These are phyloP conservation scores for Chenopodium quinoa DNA, from an alignment of 148 eudicot genomes.

Conservation along the genomic window DNA sequence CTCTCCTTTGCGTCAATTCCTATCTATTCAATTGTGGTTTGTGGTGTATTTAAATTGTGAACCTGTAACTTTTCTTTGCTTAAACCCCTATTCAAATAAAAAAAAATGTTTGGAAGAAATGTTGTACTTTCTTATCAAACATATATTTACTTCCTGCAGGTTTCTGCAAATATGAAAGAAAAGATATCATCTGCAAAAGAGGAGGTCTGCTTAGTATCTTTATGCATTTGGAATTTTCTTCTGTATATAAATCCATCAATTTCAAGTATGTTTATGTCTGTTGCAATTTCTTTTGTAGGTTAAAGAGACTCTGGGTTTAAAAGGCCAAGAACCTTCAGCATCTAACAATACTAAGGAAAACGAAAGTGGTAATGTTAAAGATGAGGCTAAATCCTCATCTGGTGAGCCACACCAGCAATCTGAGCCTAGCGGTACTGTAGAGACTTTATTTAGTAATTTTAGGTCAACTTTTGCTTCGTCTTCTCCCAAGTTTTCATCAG, in stretches of 20 bases:
- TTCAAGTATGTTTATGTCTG: slow-evolving; percentile 9
- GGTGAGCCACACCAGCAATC: slow-evolving; percentile 57
- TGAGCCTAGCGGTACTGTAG: slow-evolving; percentile 42
- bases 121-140: neutral
- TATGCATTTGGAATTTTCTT: neutral
- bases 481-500: slow-evolving; percentile 65
- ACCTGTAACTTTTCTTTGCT: neutral
- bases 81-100: neutral
- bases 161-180: slow-evolving; percentile 73
- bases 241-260: neutral
- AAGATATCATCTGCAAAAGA: slow-evolving; percentile 78
- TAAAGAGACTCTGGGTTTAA: slow-evolving; percentile 59
- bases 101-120: neutral
- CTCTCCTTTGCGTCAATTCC: neutral
- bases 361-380: slow-evolving; percentile 25
- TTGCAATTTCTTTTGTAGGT: slow-evolving; percentile 41
- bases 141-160: slow-evolving; percentile 37
- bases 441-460: slow-evolving; percentile 58
- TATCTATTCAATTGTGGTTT: neutral
- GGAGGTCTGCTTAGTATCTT: slow-evolving; percentile 50
- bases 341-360: slow-evolving; percentile 31
- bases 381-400: slow-evolving; percentile 27
- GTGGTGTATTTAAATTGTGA: neutral
- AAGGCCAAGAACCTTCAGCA: slow-evolving; percentile 57
- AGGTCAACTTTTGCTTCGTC: slow-evolving; percentile 56